Conservation (phyloP, 2,329 filamentous ascomycete genomes). For the Colletotrichum trifolii region DNA sequence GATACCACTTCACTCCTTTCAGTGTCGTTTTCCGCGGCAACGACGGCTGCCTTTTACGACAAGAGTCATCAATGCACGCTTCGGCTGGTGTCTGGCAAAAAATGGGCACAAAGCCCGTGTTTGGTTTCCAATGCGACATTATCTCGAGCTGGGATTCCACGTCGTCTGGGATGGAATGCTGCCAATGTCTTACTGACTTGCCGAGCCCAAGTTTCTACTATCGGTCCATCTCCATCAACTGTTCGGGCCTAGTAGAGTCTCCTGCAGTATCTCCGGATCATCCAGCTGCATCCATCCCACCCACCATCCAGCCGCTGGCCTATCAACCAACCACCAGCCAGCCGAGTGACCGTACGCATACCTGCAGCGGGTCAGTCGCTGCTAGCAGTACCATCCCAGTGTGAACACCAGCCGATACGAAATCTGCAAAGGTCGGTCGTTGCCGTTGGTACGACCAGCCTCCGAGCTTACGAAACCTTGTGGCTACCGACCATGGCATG, state of each 20-base stretch:
- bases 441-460: conserved; percentile 10
- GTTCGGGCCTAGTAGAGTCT: not conserved
- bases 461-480: conserved; percentile 19
- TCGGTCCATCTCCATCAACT: conserved; percentile 7
- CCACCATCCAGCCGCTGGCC: conserved; percentile 2
- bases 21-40: conserved; percentile 3
- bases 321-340: conserved; percentile 19
- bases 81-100: not conserved
- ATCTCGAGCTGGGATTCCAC: not conserved
- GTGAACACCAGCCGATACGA: conserved; percentile 23
- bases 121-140: not conserved
- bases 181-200: conserved; percentile 5
- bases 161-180: not conserved
- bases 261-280: conserved; percentile 14
- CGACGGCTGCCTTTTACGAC: not conserved
- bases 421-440: conserved; percentile 1
- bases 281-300: conserved; percentile 22
- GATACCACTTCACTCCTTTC: conserved; percentile 1
- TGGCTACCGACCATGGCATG: not conserved
- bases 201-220: conserved; percentile 9
- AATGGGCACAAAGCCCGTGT: too few species aligned
- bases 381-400: conserved; percentile 4
- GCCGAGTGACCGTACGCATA: not conserved
- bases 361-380: conserved; percentile 17
- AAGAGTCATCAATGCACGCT: not conserved